These are phyloP conservation scores for Niebla homalea DNA, from an alignment of 495 filamentous ascomycete species.

Conservation along the genomic window DNA sequence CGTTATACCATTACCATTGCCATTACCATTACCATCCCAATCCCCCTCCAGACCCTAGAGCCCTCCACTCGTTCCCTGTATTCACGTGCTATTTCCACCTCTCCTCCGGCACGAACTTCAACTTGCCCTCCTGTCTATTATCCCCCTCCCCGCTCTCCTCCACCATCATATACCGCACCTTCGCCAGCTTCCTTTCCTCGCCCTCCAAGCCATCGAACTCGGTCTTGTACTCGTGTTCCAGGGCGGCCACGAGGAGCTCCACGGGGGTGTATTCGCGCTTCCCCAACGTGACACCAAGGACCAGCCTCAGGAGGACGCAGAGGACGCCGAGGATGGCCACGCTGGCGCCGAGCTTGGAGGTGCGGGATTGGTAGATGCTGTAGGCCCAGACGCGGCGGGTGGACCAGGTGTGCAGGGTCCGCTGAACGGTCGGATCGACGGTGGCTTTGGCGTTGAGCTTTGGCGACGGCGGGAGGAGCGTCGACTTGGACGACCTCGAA, in stretches of 20 bases:
- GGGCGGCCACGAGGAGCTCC: constrained; percentile 10
- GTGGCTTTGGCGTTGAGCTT: neutral
- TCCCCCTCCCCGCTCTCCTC: constrained; percentile 1
- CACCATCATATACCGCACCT: constrained; percentile 10
- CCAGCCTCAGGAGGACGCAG: constrained; percentile 7
- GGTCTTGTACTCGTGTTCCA: constrained; percentile 4
- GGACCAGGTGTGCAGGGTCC: constrained; percentile 6
- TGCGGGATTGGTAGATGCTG: constrained; percentile 9
- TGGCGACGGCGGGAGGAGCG: neutral
- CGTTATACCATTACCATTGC: too few relatives aligned
- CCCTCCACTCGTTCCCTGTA: too few relatives aligned
- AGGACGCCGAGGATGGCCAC: constrained; percentile 6
- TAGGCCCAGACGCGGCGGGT: constrained; percentile 18
- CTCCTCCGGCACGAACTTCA: constrained; percentile 6
- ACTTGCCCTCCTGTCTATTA: constrained; percentile 1
- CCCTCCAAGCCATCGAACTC: constrained; percentile 9
- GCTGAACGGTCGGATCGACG: neutral
- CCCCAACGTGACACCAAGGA: neutral
- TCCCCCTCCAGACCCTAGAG: too few relatives aligned
- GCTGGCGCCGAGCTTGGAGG: constrained; percentile 13
- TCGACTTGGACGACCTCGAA: too few relatives aligned
- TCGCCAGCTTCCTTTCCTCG: constrained; percentile 3
- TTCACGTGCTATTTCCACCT: neutral
- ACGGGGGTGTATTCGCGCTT: constrained; percentile 7
- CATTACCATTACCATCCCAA: too few relatives aligned